These are phyloP conservation scores for Crinitomyces ghanaensis DNA, from an alignment of 805 yeast species.

Conservation along the genomic window DNA sequence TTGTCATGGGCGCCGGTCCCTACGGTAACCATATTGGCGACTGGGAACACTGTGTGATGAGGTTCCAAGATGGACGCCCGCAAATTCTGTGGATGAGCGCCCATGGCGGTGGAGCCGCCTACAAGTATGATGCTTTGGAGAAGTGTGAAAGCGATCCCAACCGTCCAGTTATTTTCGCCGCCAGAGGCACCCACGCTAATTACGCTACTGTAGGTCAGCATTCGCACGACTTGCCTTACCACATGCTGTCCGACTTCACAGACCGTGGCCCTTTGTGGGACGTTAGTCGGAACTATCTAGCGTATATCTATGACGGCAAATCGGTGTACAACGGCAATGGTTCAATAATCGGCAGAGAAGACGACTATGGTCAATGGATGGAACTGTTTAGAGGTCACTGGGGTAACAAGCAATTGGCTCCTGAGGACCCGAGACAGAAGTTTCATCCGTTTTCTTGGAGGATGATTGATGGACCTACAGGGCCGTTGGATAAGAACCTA, in stretches of 20 bases:
- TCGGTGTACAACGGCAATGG: slow-evolving; percentile 31
- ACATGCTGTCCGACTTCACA: slow-evolving; percentile 82
- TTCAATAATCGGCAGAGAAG: slow-evolving; percentile 41
- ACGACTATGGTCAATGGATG: slow-evolving; percentile 63
- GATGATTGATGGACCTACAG: slow-evolving; percentile 86
- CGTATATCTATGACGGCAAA: slow-evolving; percentile 65
- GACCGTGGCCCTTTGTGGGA: slow-evolving; percentile 96
- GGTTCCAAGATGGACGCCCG: slow-evolving; percentile 75
- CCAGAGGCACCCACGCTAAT: slow-evolving; percentile 95
- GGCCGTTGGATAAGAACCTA: slow-evolving; percentile 75
- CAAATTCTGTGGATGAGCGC: slow-evolving; percentile 92
- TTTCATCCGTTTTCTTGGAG: slow-evolving; percentile 86
- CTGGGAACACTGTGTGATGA: slow-evolving; percentile 90
- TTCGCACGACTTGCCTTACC: slow-evolving; percentile 89
- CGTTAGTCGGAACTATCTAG: slow-evolving; percentile 70
- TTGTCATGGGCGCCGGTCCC: slow-evolving; percentile 95
- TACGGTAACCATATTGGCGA: slow-evolving; percentile 96
- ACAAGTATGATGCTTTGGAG: slow-evolving; percentile 64
- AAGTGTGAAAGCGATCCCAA: slow-evolving; percentile 34
- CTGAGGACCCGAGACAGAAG: slow-evolving; percentile 65
- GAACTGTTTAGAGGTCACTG: slow-evolving; percentile 67
- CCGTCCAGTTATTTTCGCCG: slow-evolving; percentile 75
- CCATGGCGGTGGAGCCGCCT: slow-evolving; percentile 95
- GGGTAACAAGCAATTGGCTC: slow-evolving; percentile 71
- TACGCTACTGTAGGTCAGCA: slow-evolving; percentile 95